Base-by-base conservation (phyloP, 257 asterid species). In the Haberlea rhodopensis region DNA sequence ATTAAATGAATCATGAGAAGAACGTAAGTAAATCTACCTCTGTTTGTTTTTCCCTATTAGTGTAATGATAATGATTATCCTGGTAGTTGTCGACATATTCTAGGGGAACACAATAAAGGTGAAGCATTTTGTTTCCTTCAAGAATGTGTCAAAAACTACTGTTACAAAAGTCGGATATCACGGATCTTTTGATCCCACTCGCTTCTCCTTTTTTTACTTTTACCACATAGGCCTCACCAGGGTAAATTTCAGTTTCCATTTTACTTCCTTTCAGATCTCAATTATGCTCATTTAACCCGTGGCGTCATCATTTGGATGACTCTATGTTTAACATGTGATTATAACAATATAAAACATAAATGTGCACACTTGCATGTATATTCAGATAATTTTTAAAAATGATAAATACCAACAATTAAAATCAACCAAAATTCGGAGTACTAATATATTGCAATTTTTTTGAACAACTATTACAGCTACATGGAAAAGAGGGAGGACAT, bases 121-220 rank as follows among this genome's bases (percentile, higher is more conserved):
- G 43, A 60, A 54, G 60, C 15, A 54, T 45, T 53, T 63, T 25
- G 22, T 58, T 19, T 69, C 61, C 54, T 76, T 65, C 45, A 75
- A 75, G 84, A 81, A 76, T 63, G 55, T 70, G 86, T 81, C 84
- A 81, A 78, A 71, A 27, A 29, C 28, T 57, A 37, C 63, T 64
- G 66, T 69, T 69, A 58, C 25, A 67, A 55, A 71, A 66, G 7
- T 73, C 84, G 73, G 69, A 75, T 71, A 78, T 81, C 80, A 73
- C 82, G 87, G 84, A 78, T 78, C 83, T 58, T 34, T 28, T 55
- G 9, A 49, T 20, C 54, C 21, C 40, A 16, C 27, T 5, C 11
- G 4, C 51, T 57, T 3, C 53, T 54, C 46, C 43, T 25, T 25
- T 27, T 25, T 25, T 27, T 29, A 4, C 26, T n/a, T 27, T 58